Base-by-base conservation (phyloP, 129 eudicot species). In the Saposhnikovia divaricata region DNA sequence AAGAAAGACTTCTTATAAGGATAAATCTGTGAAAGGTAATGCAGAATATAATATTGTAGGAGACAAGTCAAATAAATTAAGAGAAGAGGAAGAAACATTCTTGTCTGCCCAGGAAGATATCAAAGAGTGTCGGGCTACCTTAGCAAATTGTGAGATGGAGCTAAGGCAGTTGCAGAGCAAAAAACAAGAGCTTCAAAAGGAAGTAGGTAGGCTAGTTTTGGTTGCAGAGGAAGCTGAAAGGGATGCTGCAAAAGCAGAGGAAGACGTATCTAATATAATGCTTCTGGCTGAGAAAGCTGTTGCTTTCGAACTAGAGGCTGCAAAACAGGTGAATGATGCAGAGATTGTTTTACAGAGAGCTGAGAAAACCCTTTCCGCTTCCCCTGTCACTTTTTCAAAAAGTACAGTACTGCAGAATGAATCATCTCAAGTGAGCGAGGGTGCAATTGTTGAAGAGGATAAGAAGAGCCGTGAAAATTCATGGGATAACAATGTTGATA, bases 211-310 rank as follows among this genome's bases (percentile, higher is more conserved):
- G 81, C 84, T 95, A 83, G 89, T 84, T 74, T 90, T 71, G 77
- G 80, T 89, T 75, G 99, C 97, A 19, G 94, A 90, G 80, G 82
- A 84, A 85, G 96, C 96, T 72, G 89, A 89, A 83, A 76, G 44
- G 37, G 84, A 89, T 89, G 96, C 94, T 79, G 50, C 86, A 76
- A 87, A 87, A 84, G 96, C 99, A n/a, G 99, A 95, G 38, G 99
- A 95, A 81, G 99, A 90, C 71, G 97, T 95, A 63, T 88, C 97
- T 9, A 90, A 89, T 80, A 85, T 95, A 88, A 95, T 95, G 99
- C 86, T 95, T 86, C 87, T 92, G 85, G 99, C 99, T 47, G 99
- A 95, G 80, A 88, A 90, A 87, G 99, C 99, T 72, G 97, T 95
- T 84, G 99, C 99, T 83, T 84, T 89, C 78, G 97, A 95, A 88